Conservation (phyloP, 805 yeast genomes). For the Saccharomycodes ludwigii region DNA sequence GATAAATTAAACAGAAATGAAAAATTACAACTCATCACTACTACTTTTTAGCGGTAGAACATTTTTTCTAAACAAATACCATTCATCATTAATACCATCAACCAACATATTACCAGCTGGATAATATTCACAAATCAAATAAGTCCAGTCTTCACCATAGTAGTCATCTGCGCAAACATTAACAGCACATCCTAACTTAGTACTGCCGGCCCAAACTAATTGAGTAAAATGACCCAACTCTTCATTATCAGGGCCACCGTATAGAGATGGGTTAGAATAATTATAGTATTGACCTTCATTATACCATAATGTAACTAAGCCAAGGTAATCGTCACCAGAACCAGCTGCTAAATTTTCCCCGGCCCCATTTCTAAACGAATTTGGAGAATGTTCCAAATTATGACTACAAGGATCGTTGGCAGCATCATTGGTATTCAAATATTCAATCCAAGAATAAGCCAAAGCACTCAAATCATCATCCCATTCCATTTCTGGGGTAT, state of each 20-base stretch:
- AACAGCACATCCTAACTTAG: slow-evolving; percentile 54
- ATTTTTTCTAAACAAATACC: slow-evolving; percentile 29
- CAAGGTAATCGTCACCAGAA: slow-evolving; percentile 26
- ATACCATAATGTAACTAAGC: slow-evolving; percentile 63
- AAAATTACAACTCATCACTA: too few species aligned
- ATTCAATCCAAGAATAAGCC: slow-evolving; percentile 39
- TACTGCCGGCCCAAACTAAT: slow-evolving; percentile 52
- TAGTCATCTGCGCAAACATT: slow-evolving; percentile 10
- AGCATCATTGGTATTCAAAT: slow-evolving; percentile 21
- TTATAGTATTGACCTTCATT: slow-evolving; percentile 46
- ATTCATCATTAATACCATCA: slow-evolving; percentile 25
- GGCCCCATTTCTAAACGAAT: slow-evolving; percentile 22
- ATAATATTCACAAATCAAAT: slow-evolving; percentile 59
- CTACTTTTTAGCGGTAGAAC: slow-evolving; percentile 27
- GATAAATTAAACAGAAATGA: too few species aligned
- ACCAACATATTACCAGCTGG: slow-evolving; percentile 34
- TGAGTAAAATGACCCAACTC: slow-evolving; percentile 69
- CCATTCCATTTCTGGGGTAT: slow-evolving; percentile 37
- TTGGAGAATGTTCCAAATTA: slow-evolving; percentile 44
- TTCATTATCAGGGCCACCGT: slow-evolving; percentile 30
- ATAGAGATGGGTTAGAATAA: slow-evolving; percentile 31
- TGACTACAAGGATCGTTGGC: slow-evolving; percentile 48
- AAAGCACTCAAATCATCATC: slow-evolving; percentile 30
- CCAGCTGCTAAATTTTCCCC: slow-evolving; percentile 77
- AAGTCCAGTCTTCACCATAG: slow-evolving; percentile 28